These are phyloP conservation scores for Globisporangium takayamanum DNA, from an alignment of 352 stramenopile species.

Conservation along the genomic window DNA sequence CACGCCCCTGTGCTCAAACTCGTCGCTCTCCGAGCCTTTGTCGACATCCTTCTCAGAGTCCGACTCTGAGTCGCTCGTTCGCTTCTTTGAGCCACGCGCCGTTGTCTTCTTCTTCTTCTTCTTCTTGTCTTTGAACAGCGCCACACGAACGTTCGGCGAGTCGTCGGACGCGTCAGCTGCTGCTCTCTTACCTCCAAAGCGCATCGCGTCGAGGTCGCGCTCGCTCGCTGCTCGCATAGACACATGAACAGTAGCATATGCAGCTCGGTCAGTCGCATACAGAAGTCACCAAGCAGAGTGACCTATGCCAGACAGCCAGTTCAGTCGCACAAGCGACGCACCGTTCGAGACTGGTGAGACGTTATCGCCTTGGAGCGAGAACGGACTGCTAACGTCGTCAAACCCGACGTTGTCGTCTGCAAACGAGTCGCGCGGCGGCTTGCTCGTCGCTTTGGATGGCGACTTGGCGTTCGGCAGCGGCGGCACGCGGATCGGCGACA, in stretches of 20 bases:
- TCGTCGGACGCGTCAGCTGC: slow-evolving; percentile 12
- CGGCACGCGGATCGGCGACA: slow-evolving; percentile 2
- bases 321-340: slow-evolving; percentile 12
- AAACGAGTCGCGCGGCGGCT: slow-evolving; percentile 27
- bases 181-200: slow-evolving; percentile 39
- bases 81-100: no score
- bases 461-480: neutral
- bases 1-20: no score
- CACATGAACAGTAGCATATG: slow-evolving; percentile 1
- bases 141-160: slow-evolving; percentile 42
- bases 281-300: neutral
- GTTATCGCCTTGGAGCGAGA: slow-evolving; percentile 49
- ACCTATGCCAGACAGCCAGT: neutral
- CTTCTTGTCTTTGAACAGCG: slow-evolving; percentile 23
- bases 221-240: slow-evolving; percentile 36
- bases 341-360: slow-evolving; percentile 65
- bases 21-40: no score
- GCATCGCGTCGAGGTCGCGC: slow-evolving; percentile 49
- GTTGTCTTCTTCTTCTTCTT: slow-evolving; percentile 12
- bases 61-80: no score
- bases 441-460: slow-evolving; percentile 3
- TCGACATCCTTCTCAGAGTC: no score
- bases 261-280: neutral
- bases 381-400: slow-evolving; percentile 38
- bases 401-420: slow-evolving; percentile 29